Conservation (phyloP, 2,329 filamentous ascomycete genomes). For the Diaporthe ilicicola region DNA sequence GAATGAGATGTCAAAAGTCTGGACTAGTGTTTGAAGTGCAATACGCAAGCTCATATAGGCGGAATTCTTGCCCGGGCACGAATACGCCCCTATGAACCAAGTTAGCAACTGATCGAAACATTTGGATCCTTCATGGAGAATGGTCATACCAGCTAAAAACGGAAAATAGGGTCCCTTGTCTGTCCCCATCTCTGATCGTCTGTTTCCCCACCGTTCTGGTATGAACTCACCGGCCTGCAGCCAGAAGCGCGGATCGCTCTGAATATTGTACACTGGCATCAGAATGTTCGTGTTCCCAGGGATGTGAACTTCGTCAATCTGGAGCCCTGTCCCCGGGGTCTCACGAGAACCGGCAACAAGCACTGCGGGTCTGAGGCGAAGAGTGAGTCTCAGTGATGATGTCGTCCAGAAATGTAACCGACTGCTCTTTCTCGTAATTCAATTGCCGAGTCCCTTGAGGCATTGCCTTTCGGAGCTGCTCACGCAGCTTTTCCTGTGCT, state of each 20-base stretch:
- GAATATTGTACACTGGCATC: constrained; percentile 29
- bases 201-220: constrained; percentile 34
- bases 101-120: background rate
- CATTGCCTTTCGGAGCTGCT: background rate
- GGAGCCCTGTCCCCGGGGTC: constrained; percentile 22
- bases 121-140: background rate
- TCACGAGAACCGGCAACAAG: constrained; percentile 14
- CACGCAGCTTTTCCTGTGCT: constrained; percentile 9
- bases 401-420: constrained; percentile 16
- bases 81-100: constrained; percentile 12
- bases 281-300: constrained; percentile 27
- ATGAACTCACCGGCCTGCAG: constrained; percentile 28
- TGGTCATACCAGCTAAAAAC: constrained; percentile 26
- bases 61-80: constrained; percentile 19
- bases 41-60: constrained; percentile 19
- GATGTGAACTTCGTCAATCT: constrained; percentile 29
- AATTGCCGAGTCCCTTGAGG: background rate
- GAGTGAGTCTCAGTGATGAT: constrained; percentile 28
- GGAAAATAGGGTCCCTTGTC: constrained; percentile 34
- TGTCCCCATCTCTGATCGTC: constrained; percentile 14
- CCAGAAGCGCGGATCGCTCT: constrained; percentile 35
- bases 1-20: constrained; percentile 14
- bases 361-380: constrained; percentile 21
- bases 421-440: constrained; percentile 22
- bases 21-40: constrained; percentile 6